Evolutionary conservation across 75 land plant genomes (phyloP), one percentile per base, ranked within the genome.

Genomic region (Selaginella moellendorffii): DNA sequence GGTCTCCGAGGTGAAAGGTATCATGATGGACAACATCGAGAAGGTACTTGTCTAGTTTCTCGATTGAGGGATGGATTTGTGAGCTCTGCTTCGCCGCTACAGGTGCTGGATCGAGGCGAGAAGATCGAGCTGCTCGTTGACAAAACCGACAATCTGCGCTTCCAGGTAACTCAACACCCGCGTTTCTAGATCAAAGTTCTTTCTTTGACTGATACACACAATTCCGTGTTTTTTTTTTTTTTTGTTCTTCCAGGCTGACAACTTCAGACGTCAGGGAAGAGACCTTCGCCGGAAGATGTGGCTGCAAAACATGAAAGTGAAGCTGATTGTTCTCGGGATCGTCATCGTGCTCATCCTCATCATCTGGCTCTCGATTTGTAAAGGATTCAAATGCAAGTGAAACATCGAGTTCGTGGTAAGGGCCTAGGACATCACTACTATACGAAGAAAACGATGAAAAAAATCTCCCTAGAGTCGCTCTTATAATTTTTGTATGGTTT

Each of bases 181-280:
- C 1, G 51, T 29, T n/a, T n/a, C 61, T 5, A 36, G 5, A 14
- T 36, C 14, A 36, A 36, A 5, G 46, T 36, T 5, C 14, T 5
- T 36, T 5, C 46, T 36, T 5, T 36, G 10, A 36, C 5, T 36
- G n/a, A n/a, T n/a, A n/a, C n/a, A 14, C 46, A 36, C 14, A 36
- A 30, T 28, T 29, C 0, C 0, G 31, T 20, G 31, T 30, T 9
- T 64, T 20, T 36, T 0, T 52, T 24, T 19, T 52, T 46, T 22
- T n/a, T 20, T 46, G 27, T 53, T 27, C 51, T 2, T 65, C n/a
- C 76, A 92, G 95, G 97, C 96, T 18, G 97, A 88, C 62, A 83
- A 78, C 63, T 92, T 92, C 60, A 93, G 88, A 52, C 78, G 97
- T 51, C 97, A 92, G 53, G 97, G 97, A n/a, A 80, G 95, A 72